Evolutionary conservation across 352 stramenopile species (phyloP), one percentile per base, ranked within the genome.

Genomic region (Pythium rhizo-oryzae): DNA sequence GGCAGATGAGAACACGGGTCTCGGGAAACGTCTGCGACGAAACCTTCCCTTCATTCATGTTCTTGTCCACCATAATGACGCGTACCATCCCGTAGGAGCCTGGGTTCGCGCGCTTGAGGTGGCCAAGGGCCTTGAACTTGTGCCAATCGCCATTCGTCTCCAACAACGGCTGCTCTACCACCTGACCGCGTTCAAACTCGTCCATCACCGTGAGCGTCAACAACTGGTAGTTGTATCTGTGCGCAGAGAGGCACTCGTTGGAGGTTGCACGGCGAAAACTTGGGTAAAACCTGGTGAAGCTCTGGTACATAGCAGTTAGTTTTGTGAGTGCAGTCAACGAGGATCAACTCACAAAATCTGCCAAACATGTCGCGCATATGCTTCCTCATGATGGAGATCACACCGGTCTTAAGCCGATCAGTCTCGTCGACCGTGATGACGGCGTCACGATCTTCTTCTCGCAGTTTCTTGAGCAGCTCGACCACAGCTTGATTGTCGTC

Each of bases 41-140:
- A 12, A 66, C 56, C 24, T 59, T 33, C 21, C 70, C 60, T 33
- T 73, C 59, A 21, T 69, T 65, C 18, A 70, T 11, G 19, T 70
- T 61, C 56, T 74, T 74, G 50, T 74, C 67, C 23, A 70, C 60
- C 12, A 70, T 53, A 13, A 74, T 59, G 12, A 74, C 61, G 0
- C 41, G 54, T 7, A 64, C 1, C 0, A 49, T 35, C 15, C 63
- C 37, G 7, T 2, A 30, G 16, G 18, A 28, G 25, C 21, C 15
- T 8, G 62, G 41, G 39, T 72, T 56, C 2, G 47, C 52, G 1
- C 65, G 63, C 30, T 53, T 53, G 7, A 70, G 35, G 30, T 64
- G 54, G 0, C 33, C 35, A 0, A 70, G 12, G 1, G 37, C 51
- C 18, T 21, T 11, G 0, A 46, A 30, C 66, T 68, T 64, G 37